Conservation (phyloP, 2,329 filamentous ascomycete genomes). For the Pestalotiopsis sp. region DNA sequence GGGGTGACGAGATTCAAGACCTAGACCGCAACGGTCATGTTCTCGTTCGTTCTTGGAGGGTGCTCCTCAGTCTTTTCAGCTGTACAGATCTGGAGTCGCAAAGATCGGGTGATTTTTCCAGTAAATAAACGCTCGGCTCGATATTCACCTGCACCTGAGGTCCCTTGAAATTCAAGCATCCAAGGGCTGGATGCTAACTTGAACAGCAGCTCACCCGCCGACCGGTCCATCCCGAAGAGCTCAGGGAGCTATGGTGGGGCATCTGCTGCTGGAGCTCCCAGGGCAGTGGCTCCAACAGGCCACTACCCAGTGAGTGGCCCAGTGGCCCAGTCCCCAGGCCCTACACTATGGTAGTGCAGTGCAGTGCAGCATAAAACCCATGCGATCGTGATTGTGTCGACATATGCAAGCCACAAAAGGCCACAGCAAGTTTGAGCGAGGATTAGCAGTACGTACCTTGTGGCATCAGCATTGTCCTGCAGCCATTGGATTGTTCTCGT, state of each 20-base stretch:
- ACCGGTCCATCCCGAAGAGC: background rate
- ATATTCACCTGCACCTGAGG: too few relatives aligned
- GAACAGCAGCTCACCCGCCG: too few relatives aligned
- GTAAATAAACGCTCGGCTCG: too few relatives aligned
- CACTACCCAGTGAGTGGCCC: background rate
- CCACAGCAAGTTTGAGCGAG: background rate
- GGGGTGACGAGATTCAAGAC: too few relatives aligned
- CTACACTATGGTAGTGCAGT: background rate
- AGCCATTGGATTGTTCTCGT: conserved; percentile 5
- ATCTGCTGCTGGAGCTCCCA: background rate
- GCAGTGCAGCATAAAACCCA: background rate
- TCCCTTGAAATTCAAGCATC: too few relatives aligned
- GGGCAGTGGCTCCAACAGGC: background rate
- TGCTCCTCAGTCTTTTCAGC: too few relatives aligned
- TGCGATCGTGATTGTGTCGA: background rate
- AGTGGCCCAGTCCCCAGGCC: background rate
- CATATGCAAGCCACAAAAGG: background rate
- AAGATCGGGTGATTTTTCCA: too few relatives aligned
- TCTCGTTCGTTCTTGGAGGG: too few relatives aligned
- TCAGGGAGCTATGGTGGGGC: background rate
- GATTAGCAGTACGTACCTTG: background rate
- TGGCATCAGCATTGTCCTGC: background rate
- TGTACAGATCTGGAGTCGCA: too few relatives aligned
- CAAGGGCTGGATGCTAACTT: too few relatives aligned
- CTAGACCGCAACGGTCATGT: too few relatives aligned